Percentiles rank a stretch among this genome's conserved stretches.
phyloP scores from a whole-genome alignment of 169 alveolate species.

The Cyclospora cayetanensis region DNA sequence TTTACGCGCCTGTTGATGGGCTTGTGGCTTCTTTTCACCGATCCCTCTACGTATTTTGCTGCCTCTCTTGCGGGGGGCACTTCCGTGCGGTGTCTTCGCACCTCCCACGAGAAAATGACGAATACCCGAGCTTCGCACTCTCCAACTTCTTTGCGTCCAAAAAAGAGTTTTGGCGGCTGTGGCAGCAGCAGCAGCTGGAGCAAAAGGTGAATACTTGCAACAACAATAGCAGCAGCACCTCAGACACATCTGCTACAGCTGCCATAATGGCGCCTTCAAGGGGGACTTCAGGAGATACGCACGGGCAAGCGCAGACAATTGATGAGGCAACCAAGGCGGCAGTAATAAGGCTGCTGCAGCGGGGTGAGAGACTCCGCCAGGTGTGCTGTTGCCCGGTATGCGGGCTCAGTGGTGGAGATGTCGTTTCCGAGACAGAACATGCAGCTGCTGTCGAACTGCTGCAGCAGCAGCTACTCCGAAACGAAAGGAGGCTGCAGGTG shows the following conservation, averaged over 20 bases:
- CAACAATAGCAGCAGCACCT: slow-evolving; percentile 24
- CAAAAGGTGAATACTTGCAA: not conserved
- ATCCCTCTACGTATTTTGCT: slow-evolving; percentile 29
- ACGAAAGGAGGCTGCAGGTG: not conserved
- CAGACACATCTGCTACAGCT: not conserved
- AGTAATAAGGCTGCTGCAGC: slow-evolving; percentile 13
- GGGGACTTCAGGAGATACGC: too few species aligned
- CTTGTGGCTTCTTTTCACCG: slow-evolving; percentile 49
- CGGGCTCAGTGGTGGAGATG: not conserved
- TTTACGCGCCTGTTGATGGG: slow-evolving; percentile 57
- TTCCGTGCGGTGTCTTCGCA: slow-evolving; percentile 46
- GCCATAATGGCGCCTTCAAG: too few species aligned
- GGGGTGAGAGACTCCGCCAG: not conserved
- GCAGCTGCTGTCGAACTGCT: not conserved
- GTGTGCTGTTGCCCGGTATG: slow-evolving; percentile 12
- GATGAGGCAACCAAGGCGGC: not conserved
- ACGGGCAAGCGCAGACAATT: not conserved
- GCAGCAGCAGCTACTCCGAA: not conserved
- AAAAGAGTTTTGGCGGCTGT: not conserved
- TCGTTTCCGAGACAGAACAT: not conserved
- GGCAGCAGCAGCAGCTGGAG: slow-evolving; percentile 37
- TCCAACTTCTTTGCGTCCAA: not conserved
- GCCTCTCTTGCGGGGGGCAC: slow-evolving; percentile 31
- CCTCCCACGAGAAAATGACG: slow-evolving; percentile 4
- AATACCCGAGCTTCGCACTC: slow-evolving; percentile 3